Conservation (phyloP, 106 monocot genomes). For the Iris macrosiphon region DNA sequence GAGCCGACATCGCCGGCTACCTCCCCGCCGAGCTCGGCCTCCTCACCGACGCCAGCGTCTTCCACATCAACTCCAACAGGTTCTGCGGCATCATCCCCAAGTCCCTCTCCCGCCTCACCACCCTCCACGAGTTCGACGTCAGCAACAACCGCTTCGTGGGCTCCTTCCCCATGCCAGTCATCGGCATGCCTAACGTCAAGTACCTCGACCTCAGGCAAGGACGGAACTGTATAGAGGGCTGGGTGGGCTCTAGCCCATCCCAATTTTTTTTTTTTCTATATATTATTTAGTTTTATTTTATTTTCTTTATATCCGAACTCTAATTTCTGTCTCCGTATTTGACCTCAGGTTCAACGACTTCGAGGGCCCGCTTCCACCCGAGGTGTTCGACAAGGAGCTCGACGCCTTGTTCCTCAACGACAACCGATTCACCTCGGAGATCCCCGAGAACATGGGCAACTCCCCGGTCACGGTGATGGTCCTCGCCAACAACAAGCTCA, state of each 20-base stretch:
- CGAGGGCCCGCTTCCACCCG: slow-evolving; percentile 6
- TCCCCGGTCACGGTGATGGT: slow-evolving; percentile 15
- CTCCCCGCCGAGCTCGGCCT: slow-evolving; percentile 46
- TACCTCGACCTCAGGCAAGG: slow-evolving; percentile 15
- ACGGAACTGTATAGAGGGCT: too few species aligned
- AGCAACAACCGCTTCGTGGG: slow-evolving; percentile 21
- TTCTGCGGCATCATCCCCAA: slow-evolving; percentile 55
- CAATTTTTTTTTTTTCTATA: too few species aligned
- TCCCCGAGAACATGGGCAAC: slow-evolving; percentile 14
- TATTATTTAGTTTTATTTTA: too few species aligned
- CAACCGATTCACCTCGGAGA: slow-evolving; percentile 10
- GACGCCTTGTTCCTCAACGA: slow-evolving; percentile 13
- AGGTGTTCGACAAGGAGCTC: slow-evolving; percentile 7
- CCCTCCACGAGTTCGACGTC: slow-evolving; percentile 9
- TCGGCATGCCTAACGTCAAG: slow-evolving; percentile 8
- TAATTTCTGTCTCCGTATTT: too few species aligned
- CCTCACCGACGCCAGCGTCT: slow-evolving; percentile 31
- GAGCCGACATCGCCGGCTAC: slow-evolving; percentile 49
- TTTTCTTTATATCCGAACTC: too few species aligned
- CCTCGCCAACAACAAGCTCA: slow-evolving; percentile 14
- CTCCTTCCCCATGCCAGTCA: slow-evolving; percentile 1
- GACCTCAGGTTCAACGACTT: slow-evolving; percentile 27
- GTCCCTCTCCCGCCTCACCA: background rate
- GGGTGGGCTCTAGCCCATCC: too few species aligned
- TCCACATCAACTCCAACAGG: slow-evolving; percentile 54